Base-by-base conservation (phyloP, 495 filamentous ascomycete genomes). In the Cryomyces minteri region DNA sequence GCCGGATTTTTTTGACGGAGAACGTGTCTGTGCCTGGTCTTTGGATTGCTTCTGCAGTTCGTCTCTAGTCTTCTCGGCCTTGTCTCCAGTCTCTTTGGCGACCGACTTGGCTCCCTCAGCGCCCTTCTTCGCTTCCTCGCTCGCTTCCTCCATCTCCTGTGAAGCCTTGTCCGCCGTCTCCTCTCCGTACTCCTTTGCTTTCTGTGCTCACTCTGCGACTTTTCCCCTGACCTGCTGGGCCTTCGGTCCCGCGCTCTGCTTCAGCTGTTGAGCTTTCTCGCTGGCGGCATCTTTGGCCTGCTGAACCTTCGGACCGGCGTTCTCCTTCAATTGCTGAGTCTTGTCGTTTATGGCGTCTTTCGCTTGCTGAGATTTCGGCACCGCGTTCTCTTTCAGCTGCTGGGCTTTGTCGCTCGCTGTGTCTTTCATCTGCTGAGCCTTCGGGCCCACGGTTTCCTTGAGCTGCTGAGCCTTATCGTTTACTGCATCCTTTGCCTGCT, bases 241-340 rank as follows among this genome's bases (percentile, higher is more conserved):
- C 41, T 54, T 37, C 32, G 30, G 28, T 34, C 4, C 34, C 38
- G 12, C 41, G 41, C 14, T 34, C 31, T 30, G 39, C 42, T 10
- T 32, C 48, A 6, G 41, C 45, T 31, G 51, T 25, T 32, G 42
- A 44, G 40, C 45, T 33, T 36, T 39, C 25, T 43, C 43, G 31
- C 14, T 43, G 11, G 31, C 44, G n/a, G 42, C 43, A 32, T 54
- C 39, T 25, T 29, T 39, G 33, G 33, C 38, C 11, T 7, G 39
- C 40, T 45, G 44, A 8, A 41, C 41, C 36, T 51, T 38, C 32
- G 32, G 18, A 18, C 50, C 49, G 29, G 43, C 51, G 31, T 40
- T 46, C n/a, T 43, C 41, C 41, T 4, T 42, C 33, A 31, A 40
- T 41, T 18, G 29, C 31, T 32, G 43, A 44, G 14, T 34, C 48